A percentile compares a stretch with the other conserved stretches of the same genome.
These are phyloP conservation scores for Apiotrichum veenhuisii DNA, from an alignment of 1,284 basidiomycete species.

Conservation along the genomic window DNA sequence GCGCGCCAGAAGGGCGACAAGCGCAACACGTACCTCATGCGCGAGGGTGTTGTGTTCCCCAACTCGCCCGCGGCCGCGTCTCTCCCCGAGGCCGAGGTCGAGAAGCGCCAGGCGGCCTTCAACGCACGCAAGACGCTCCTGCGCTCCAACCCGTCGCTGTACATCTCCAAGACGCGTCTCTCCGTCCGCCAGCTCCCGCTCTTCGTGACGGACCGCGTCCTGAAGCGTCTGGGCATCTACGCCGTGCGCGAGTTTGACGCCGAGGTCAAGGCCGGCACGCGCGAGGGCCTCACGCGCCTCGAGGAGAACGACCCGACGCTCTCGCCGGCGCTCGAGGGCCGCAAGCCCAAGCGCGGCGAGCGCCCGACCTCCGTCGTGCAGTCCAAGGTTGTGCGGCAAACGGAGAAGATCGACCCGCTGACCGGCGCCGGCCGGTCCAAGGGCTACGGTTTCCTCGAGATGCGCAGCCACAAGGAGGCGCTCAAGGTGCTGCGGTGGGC, in stretches of 20 bases:
- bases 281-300: conserved; percentile 65
- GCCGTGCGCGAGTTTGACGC: conserved; percentile 72
- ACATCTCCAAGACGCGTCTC: conserved; percentile 88
- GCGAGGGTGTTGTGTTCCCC: conserved; percentile 91
- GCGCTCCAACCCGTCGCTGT: conserved; percentile 86
- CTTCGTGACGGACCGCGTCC: conserved; percentile 80
- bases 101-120: conserved; percentile 76
- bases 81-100: conserved; percentile 68
- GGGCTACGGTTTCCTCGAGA: conserved; percentile 95
- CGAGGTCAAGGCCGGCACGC: conserved; percentile 66
- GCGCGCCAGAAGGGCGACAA: conserved; percentile 88
- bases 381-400: conserved; percentile 76
- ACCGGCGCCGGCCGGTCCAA: conserved; percentile 82
- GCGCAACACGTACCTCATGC: conserved; percentile 89
- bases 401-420: conserved; percentile 78
- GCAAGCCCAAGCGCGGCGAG: conserved; percentile 51
- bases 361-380: conserved; percentile 65
- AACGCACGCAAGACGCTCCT: conserved; percentile 74
- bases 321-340: conserved; percentile 47
- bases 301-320: conserved; percentile 60
- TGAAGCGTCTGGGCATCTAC: conserved; percentile 82
- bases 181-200: conserved; percentile 88
- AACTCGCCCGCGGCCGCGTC: conserved; percentile 71
- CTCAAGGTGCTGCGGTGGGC: conserved; percentile 88
- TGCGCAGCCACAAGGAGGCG: conserved; percentile 81